Evolutionary conservation across 306 rosid genomes (phyloP).

Genomic region (Cyclanthera cordifolia): DNA sequence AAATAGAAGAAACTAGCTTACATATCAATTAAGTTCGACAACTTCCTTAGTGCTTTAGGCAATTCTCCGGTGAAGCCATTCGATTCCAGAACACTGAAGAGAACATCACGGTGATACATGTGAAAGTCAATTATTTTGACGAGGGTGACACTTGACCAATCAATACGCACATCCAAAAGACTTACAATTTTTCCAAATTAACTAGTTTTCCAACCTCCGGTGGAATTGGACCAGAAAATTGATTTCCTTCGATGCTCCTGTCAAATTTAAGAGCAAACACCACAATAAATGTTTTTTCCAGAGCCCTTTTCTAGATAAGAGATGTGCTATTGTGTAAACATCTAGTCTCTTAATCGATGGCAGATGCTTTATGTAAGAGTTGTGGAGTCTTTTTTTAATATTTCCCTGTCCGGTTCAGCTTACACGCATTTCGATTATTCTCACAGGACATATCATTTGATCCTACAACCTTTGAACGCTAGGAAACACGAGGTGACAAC

Average conservation of each 20-base stretch:
- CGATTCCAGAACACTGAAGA: slow-evolving; percentile 51
- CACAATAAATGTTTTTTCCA: neutral
- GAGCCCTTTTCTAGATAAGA: neutral
- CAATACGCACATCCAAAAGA: slow-evolving; percentile 15
- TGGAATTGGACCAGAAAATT: slow-evolving; percentile 55
- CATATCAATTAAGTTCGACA: slow-evolving; percentile 73
- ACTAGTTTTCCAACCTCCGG: slow-evolving; percentile 47
- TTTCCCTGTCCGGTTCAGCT: too few relatives aligned
- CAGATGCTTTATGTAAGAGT: too few relatives aligned
- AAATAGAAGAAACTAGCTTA: slow-evolving; percentile 26
- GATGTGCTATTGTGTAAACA: neutral
- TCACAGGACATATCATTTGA: too few relatives aligned
- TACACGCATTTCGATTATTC: too few relatives aligned
- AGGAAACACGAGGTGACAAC: too few relatives aligned
- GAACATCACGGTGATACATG: neutral
- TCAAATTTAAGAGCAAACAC: neutral
- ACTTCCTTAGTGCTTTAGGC: slow-evolving; percentile 50
- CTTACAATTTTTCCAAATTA: slow-evolving; percentile 61
- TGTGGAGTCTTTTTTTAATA: too few relatives aligned
- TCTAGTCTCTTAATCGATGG: too few relatives aligned
- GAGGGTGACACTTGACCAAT: neutral
- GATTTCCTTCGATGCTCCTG: slow-evolving; percentile 89
- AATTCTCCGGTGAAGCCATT: slow-evolving; percentile 69
- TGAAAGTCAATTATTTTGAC: slow-evolving; percentile 1
- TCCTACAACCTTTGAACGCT: too few relatives aligned